Conservation (phyloP, 1,139 yeast species). For the Zygoascus hellenicus region DNA sequence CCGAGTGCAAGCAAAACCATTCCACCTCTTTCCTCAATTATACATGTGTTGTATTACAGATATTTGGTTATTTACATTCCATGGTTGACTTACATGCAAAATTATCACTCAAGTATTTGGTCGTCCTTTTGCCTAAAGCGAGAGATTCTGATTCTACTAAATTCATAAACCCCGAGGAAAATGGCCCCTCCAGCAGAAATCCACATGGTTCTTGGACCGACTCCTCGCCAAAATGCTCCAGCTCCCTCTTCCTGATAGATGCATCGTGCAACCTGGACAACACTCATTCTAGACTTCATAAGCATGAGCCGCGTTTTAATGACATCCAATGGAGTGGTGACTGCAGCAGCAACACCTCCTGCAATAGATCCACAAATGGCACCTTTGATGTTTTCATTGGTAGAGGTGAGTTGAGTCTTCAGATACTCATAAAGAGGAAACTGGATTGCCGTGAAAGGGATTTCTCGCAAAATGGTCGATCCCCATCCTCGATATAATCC, state of each 20-base stretch:
- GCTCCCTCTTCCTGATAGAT: constrained; percentile 63
- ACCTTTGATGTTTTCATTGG: constrained; percentile 53
- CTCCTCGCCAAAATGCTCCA: constrained; percentile 66
- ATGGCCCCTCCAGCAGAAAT: constrained; percentile 98
- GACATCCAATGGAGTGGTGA: constrained; percentile 91
- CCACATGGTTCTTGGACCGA: constrained; percentile 96
- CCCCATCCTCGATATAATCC: constrained; percentile 93
- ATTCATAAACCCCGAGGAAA: constrained; percentile 88
- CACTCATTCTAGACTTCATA: constrained; percentile 45
- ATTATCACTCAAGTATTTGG: too few species aligned
- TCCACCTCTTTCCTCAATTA: too few species aligned
- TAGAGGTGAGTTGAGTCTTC: constrained; percentile 43
- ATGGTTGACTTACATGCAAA: too few species aligned
- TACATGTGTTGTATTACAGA: too few species aligned
- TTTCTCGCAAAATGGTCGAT: constrained; percentile 87
- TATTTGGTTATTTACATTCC: too few species aligned
- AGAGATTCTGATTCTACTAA: constrained; percentile 41
- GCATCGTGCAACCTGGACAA: constrained; percentile 31
- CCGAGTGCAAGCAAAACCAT: too few species aligned
- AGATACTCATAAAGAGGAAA: constrained; percentile 87
- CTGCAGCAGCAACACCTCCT: constrained; percentile 91
- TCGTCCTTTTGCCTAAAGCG: constrained; percentile 1
- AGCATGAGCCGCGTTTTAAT: constrained; percentile 90
- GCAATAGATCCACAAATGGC: constrained; percentile 92
- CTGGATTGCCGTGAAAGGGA: constrained; percentile 92